Evolutionary conservation across 2,329 filamentous ascomycete species (phyloP).

Genomic region (Penicillium sp.): DNA sequence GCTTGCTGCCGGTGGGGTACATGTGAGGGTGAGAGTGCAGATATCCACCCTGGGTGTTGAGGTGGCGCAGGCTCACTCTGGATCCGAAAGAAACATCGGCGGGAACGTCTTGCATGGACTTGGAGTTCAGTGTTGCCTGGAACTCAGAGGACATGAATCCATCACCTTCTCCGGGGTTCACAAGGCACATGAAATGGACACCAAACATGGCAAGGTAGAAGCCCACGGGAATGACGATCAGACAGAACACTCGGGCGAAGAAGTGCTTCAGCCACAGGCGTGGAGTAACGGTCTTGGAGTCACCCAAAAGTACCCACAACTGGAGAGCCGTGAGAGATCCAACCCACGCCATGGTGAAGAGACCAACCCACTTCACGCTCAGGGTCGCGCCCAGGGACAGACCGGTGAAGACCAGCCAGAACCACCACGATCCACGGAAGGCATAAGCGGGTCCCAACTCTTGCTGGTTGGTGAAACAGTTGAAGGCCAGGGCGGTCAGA

Average conservation of each 20-base stretch:
- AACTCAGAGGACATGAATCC: conserved; percentile 99
- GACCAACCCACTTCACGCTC: conserved; percentile 98
- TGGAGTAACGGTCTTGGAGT: conserved; percentile 80
- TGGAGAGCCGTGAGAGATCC: conserved; percentile 87
- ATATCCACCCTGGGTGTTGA: conserved; percentile 97
- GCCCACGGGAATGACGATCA: conserved; percentile 81
- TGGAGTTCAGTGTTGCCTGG: conserved; percentile 94
- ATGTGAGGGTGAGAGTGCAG: conserved; percentile 95
- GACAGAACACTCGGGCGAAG: conserved; percentile 83
- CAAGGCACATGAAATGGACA: conserved; percentile 90
- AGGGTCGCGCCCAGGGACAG: conserved; percentile 84
- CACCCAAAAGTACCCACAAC: conserved; percentile 92
- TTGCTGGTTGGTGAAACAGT: conserved; percentile 93
- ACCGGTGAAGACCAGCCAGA: conserved; percentile 88
- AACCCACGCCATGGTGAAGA: conserved; percentile 99
- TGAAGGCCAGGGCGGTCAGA: conserved; percentile 85
- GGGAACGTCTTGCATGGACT: conserved; percentile 92
- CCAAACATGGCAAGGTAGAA: conserved; percentile 98
- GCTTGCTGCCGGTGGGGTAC: conserved; percentile 97
- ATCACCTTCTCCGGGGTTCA: conserved; percentile 94
- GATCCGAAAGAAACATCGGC: conserved; percentile 91
- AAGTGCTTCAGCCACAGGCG: conserved; percentile 93
- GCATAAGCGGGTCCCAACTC: conserved; percentile 87
- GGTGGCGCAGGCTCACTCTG: conserved; percentile 81
- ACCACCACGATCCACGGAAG: conserved; percentile 93